Evolutionary conservation across 805 yeast species (phyloP).

Genomic region (Barnettozyma botsteinii): DNA sequence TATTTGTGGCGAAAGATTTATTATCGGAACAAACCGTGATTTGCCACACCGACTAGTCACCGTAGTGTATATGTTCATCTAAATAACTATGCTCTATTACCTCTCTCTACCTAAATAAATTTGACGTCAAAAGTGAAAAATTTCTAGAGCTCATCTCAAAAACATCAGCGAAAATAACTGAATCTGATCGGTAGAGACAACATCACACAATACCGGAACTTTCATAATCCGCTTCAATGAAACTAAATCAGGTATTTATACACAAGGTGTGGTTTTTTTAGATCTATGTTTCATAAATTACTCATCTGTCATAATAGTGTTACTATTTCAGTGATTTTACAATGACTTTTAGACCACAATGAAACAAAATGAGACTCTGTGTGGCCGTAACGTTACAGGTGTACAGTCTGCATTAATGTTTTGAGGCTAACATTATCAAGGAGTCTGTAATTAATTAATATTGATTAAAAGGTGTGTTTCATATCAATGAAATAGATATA

Average conservation of each 20-base stretch:
- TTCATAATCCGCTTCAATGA: neutral
- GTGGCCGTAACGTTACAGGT: neutral
- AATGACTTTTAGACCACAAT: neutral
- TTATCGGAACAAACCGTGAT: neutral
- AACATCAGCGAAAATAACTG: slow-evolving; percentile 2
- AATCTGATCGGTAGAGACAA: neutral
- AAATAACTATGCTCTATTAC: no score
- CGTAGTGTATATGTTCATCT: neutral
- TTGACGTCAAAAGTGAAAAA: slow-evolving; percentile 6
- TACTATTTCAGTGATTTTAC: no score
- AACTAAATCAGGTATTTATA: no score
- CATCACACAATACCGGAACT: no score
- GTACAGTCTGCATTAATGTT: neutral
- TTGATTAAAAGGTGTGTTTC: no score
- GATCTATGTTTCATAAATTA: no score
- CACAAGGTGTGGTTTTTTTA: no score
- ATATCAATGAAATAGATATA: no score
- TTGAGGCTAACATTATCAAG: slow-evolving; percentile 3
- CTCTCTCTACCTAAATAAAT: neutral
- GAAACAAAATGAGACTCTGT: neutral
- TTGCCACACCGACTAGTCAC: no score
- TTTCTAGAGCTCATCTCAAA: slow-evolving; percentile 3
- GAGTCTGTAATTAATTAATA: neutral
- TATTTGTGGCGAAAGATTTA: neutral
- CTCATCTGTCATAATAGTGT: no score